phyloP scores from a whole-genome alignment of 1,139 yeast genomes.

The Hemisphaericaspora lyxosophila region DNA sequence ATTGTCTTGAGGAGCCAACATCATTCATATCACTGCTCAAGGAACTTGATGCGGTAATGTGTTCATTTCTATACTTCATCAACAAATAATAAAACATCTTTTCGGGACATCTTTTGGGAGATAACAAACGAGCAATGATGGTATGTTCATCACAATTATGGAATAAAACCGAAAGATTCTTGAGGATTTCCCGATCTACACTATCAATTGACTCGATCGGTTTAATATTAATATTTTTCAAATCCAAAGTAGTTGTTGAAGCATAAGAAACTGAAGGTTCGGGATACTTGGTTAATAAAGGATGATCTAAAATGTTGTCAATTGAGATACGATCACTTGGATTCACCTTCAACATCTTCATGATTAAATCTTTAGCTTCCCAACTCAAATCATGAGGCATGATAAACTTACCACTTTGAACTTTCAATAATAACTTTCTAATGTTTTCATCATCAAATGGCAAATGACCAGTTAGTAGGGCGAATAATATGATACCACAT shows the following conservation, averaged over 20 bases:
- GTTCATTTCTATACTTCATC: constrained; percentile 82
- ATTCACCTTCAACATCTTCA: constrained; percentile 76
- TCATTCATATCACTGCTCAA: constrained; percentile 18
- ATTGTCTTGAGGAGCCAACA: constrained; percentile 17
- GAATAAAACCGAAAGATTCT: constrained; percentile 84
- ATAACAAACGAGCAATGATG: constrained; percentile 58
- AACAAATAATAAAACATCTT: constrained; percentile 86
- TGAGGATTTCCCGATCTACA: constrained; percentile 79
- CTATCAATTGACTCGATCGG: constrained; percentile 54
- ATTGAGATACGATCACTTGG: constrained; percentile 80
- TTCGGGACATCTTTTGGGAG: constrained; percentile 70
- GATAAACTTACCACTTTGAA: constrained; percentile 81
- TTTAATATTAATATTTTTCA: constrained; percentile 36
- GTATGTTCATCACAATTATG: constrained; percentile 75
- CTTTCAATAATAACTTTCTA: constrained; percentile 79
- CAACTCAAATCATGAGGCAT: constrained; percentile 78
- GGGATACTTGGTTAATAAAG: constrained; percentile 75
- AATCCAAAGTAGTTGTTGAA: constrained; percentile 21
- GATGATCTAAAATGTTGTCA: constrained; percentile 71
- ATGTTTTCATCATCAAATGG: constrained; percentile 98
- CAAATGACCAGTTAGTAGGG: constrained; percentile 87
- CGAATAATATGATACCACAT: constrained; percentile 93
- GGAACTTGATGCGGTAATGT: constrained; percentile 29
- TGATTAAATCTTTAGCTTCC: constrained; percentile 85
- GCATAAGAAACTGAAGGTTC: constrained; percentile 22